These are phyloP conservation scores for Lachnellula hyalina DNA, from an alignment of 2,329 filamentous ascomycete species.

Conservation along the genomic window DNA sequence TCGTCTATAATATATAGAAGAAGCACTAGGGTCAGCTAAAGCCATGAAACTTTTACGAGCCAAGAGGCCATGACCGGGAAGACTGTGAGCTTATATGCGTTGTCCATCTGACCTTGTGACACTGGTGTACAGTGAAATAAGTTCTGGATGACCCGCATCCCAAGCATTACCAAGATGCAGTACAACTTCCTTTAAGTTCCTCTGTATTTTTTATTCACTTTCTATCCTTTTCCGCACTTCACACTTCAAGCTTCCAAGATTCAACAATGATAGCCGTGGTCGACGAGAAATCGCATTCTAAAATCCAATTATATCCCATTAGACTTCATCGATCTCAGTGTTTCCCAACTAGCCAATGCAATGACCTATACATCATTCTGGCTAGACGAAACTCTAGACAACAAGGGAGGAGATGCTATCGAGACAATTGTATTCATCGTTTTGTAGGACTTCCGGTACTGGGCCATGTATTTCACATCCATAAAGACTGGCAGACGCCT, in stretches of 20 bases:
- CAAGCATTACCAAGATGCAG: background rate
- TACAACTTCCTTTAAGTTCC: background rate
- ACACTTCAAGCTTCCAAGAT: background rate
- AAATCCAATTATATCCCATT: background rate
- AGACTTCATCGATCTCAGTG: constrained; percentile 11
- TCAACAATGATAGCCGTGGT: background rate
- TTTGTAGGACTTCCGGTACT: constrained; percentile 22
- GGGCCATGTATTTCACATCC: constrained; percentile 9
- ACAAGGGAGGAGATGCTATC: background rate
- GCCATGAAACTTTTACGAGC: background rate
- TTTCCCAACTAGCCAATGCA: constrained; percentile 13
- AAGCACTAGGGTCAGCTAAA: no score
- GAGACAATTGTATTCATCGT: constrained; percentile 20
- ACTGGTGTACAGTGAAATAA: no score
- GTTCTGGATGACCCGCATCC: no score
- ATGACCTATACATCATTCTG: constrained; percentile 21
- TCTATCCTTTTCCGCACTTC: background rate
- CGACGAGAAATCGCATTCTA: background rate
- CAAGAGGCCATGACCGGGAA: no score
- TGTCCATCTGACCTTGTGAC: no score
- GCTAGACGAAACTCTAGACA: constrained; percentile 7
- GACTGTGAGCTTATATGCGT: no score
- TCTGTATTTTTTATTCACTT: background rate
- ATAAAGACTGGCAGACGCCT: constrained; percentile 17
- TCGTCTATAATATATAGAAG: no score